Conservation (phyloP, 202 grass and related monocot genomes). For the Musa balbisiana region DNA sequence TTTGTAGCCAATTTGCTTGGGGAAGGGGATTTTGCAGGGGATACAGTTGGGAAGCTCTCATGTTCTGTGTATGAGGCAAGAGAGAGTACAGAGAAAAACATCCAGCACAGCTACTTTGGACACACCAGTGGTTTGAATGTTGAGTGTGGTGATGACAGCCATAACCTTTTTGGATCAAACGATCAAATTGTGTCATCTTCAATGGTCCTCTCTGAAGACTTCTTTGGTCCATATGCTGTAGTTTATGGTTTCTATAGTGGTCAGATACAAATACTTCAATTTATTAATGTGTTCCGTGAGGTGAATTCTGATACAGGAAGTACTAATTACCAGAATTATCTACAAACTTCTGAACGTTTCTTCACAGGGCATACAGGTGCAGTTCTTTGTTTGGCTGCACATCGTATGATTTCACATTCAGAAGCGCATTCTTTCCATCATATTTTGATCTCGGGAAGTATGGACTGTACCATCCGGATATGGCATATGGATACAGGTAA, state of each 20-base stretch:
- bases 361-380: slow-evolving; percentile 77
- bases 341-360: slow-evolving; percentile 64
- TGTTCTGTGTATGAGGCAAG: slow-evolving; percentile 12
- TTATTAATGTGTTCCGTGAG: slow-evolving; percentile 49
- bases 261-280: slow-evolving; percentile 82
- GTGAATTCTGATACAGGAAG: slow-evolving; percentile 48
- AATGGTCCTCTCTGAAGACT: slow-evolving; percentile 84
- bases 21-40: slow-evolving; percentile 57
- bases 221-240: slow-evolving; percentile 69
- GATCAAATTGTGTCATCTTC: slow-evolving; percentile 74
- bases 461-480: slow-evolving; percentile 58
- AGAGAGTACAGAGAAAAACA: slow-evolving; percentile 6
- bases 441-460: slow-evolving; percentile 71
- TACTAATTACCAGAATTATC: slow-evolving; percentile 31
- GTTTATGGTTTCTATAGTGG: slow-evolving; percentile 94
- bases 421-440: slow-evolving; percentile 41
- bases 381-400: slow-evolving; percentile 85
- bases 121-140: slow-evolving; percentile 11
- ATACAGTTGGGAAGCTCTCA: slow-evolving; percentile 31
- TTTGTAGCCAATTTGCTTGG: slow-evolving; percentile 50
- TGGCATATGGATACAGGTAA: slow-evolving; percentile 75
- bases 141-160: neutral
- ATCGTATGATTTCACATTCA: slow-evolving; percentile 41
- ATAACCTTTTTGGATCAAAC: slow-evolving; percentile 12
- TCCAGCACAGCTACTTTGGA: slow-evolving; percentile 14